Evolutionary conservation across 805 yeast species (phyloP), one percentile per base, ranked within the genome.

Genomic region (Myxozyma lipomycoides): DNA sequence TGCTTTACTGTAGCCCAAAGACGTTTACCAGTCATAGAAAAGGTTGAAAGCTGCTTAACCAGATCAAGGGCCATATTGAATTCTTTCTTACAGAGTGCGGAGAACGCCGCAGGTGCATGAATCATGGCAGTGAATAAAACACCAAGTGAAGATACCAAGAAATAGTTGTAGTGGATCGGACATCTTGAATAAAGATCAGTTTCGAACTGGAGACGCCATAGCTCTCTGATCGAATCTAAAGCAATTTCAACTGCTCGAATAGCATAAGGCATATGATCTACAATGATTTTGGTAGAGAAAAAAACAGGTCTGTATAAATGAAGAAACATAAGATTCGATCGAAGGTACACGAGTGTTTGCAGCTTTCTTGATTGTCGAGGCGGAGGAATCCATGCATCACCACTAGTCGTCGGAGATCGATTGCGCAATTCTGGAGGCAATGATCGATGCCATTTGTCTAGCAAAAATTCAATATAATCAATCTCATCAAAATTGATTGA

Each of bases 151-250:
- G 64, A 52, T 9, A 62, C 51, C 40, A 62, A 41, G 37, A 61
- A 61, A 26, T 62, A 61, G 45, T 59, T 61, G 48, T 62, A 62
- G 45, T 61, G 65, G 18, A 61, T 51, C 36, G 56, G 60, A 35
- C 62, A 61, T 4, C 49, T 45, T 12, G 50, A 19, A 51, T 61
- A 61, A 17, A 58, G 43, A 18, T 51, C 62, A 4, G 58, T 45
- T 32, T 60, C 46, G 26, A 51, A 54, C 23, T 51, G 60, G 1
- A 62, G 46, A 2, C 60, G 49, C 2, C 43, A 58, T 1, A 62
- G 55, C 46, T 52, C 60, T 9, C 57, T 51, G 15, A 62, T 56
- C 12, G 62, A 57, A 26, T 52, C 59, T 12, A 61, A 44, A 4
- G 64, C 59, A 5, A 60, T 45, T 18, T 56, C 50, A 18, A 62